Conservation (phyloP, 2,329 filamentous ascomycete genomes). For the Trichophaea hybrida region DNA sequence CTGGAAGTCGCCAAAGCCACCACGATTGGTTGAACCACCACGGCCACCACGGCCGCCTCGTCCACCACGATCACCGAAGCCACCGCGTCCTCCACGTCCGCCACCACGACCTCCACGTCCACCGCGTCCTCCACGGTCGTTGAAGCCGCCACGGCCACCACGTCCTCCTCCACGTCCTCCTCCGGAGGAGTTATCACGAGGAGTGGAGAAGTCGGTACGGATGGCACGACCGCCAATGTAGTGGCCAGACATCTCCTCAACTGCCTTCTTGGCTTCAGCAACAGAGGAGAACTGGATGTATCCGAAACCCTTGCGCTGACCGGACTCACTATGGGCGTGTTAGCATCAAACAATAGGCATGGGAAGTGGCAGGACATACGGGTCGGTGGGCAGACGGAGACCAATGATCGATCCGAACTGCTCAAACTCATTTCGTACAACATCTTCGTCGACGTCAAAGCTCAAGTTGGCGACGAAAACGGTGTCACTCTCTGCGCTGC, state of each 20-base stretch:
- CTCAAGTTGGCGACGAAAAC: conserved; percentile 85
- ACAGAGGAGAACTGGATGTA: conserved; percentile 73
- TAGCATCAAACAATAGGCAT: conserved; percentile 25
- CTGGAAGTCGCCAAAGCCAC: conserved; percentile 40
- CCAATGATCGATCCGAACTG: conserved; percentile 57
- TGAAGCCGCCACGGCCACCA: conserved; percentile 29
- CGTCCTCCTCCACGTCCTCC: conserved; percentile 36
- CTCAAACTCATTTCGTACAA: conserved; percentile 58
- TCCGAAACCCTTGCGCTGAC: conserved; percentile 79
- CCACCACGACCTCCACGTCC: conserved; percentile 31
- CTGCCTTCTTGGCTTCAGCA: conserved; percentile 67
- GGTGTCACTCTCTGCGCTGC: conserved; percentile 69
- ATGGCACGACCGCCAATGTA: conserved; percentile 59
- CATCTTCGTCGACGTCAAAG: conserved; percentile 67
- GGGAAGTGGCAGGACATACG: conserved; percentile 35
- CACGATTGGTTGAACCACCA: conserved; percentile 35
- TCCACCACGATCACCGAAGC: conserved; percentile 36
- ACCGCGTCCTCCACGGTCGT: conserved; percentile 28
- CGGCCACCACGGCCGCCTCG: conserved; percentile 37
- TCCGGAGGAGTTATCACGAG: conserved; percentile 46
- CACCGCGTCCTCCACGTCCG: conserved; percentile 23
- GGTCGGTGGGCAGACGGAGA: conserved; percentile 77
- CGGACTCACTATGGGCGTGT: conserved; percentile 47
- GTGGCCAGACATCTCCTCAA: conserved; percentile 54
- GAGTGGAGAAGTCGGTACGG: conserved; percentile 67